phyloP scores from a whole-genome alignment of 176 grass and related monocot genomes.

The Canna indica region DNA sequence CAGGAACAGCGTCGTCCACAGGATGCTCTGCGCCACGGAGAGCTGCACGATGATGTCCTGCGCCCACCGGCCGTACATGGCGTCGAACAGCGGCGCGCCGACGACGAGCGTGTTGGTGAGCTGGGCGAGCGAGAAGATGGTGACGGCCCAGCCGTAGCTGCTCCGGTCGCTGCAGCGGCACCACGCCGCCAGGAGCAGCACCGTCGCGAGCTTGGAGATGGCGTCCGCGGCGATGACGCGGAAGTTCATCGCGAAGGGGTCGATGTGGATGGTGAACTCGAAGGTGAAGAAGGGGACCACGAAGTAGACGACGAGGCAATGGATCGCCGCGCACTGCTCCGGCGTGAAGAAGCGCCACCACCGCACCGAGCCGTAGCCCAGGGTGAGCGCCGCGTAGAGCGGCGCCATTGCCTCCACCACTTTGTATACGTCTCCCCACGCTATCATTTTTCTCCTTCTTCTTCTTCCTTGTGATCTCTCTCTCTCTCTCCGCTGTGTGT shows the following conservation, averaged over 20 bases:
- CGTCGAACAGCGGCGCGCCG: slow-evolving; percentile 66
- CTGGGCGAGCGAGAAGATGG: slow-evolving; percentile 62
- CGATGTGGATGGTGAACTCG: slow-evolving; percentile 54
- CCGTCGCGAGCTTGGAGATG: slow-evolving; percentile 46
- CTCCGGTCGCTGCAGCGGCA: not conserved
- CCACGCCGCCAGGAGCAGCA: slow-evolving; percentile 33
- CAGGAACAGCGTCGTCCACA: slow-evolving; percentile 44
- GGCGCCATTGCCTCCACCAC: slow-evolving; percentile 75
- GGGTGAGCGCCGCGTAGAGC: slow-evolving; percentile 71
- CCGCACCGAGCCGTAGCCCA: slow-evolving; percentile 72
- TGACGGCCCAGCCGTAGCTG: slow-evolving; percentile 36
- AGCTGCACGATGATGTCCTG: slow-evolving; percentile 81
- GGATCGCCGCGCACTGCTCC: slow-evolving; percentile 68
- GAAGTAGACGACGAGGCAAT: slow-evolving; percentile 81
- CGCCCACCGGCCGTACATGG: slow-evolving; percentile 92
- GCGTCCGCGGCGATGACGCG: slow-evolving; percentile 65
- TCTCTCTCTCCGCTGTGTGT: too few relatives aligned
- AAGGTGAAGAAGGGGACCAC: slow-evolving; percentile 81
- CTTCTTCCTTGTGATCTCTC: not conserved
- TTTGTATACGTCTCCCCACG: slow-evolving; percentile 72
- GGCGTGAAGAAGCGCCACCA: slow-evolving; percentile 81
- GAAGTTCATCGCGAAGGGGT: slow-evolving; percentile 64
- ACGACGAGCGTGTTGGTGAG: slow-evolving; percentile 89
- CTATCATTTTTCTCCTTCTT: slow-evolving; percentile 40
- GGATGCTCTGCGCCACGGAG: slow-evolving; percentile 58